phyloP scores from a whole-genome alignment of 805 yeast species.

The Maudiozyma barnettii region DNA sequence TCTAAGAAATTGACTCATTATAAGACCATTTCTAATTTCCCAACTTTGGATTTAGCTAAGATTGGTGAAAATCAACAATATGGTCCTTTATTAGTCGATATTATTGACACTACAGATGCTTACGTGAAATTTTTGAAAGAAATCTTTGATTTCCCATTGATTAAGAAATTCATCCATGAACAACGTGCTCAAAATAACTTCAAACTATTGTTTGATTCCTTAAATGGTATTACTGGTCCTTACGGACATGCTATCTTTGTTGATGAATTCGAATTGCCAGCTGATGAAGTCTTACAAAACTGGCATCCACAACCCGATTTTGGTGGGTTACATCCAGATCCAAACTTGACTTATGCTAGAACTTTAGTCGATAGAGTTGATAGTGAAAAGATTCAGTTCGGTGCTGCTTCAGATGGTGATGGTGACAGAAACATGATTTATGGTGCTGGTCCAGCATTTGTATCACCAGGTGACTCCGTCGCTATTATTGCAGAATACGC shows the following conservation, averaged over 20 bases:
- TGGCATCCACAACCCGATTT: slow-evolving; percentile 75
- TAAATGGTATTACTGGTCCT: slow-evolving; percentile 96
- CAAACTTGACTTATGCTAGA: slow-evolving; percentile 88
- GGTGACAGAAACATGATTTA: slow-evolving; percentile 99
- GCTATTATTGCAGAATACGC: slow-evolving; percentile 96
- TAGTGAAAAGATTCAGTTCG: slow-evolving; percentile 69
- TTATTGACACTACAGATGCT: slow-evolving; percentile 72
- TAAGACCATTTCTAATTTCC: slow-evolving; percentile 49
- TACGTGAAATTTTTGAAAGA: slow-evolving; percentile 71
- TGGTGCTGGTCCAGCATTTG: slow-evolving; percentile 80
- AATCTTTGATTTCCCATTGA: slow-evolving; percentile 80
- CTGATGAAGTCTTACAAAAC: slow-evolving; percentile 60
- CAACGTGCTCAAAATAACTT: slow-evolving; percentile 45
- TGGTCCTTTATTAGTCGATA: slow-evolving; percentile 63
- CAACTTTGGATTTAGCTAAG: slow-evolving; percentile 50
- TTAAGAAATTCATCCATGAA: slow-evolving; percentile 54
- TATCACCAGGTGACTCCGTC: slow-evolving; percentile 96
- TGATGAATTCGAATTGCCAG: slow-evolving; percentile 73
- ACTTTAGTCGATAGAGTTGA: slow-evolving; percentile 86
- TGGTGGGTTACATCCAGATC: slow-evolving; percentile 97
- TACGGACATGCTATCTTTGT: slow-evolving; percentile 80
- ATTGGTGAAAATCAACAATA: slow-evolving; percentile 41
- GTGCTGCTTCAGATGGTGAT: slow-evolving; percentile 99
- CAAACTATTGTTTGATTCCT: slow-evolving; percentile 74
- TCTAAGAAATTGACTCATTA: slow-evolving; percentile 52